Conservation (phyloP, 257 asterid genomes). For the Gentiana straminea region DNA sequence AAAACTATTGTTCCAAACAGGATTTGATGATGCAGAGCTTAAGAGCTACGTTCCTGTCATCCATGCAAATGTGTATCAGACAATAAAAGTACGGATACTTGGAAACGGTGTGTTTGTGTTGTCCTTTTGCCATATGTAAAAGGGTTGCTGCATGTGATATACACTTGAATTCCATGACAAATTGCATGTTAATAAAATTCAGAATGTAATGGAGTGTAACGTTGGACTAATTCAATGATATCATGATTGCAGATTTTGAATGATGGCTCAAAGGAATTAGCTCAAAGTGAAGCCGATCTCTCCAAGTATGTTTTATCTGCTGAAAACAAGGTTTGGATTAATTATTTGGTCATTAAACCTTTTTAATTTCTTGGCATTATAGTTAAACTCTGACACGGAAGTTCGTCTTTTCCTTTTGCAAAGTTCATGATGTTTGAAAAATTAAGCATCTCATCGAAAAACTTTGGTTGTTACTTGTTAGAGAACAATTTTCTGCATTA, state of each 20-base stretch:
- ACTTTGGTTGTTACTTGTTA: neutral
- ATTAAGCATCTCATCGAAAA: neutral
- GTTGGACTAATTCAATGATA: slow-evolving; percentile 1
- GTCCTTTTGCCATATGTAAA: slow-evolving; percentile 27
- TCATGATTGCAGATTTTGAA: slow-evolving; percentile 44
- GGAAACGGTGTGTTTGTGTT: slow-evolving; percentile 85
- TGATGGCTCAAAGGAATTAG: slow-evolving; percentile 87
- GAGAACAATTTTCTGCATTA: too few relatives aligned
- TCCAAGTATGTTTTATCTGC: slow-evolving; percentile 51
- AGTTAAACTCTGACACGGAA: too few relatives aligned
- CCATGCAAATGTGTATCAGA: slow-evolving; percentile 99
- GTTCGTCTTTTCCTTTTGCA: too few relatives aligned
- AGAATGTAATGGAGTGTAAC: neutral
- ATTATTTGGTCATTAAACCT: slow-evolving; percentile 5
- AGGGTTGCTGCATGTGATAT: slow-evolving; percentile 24
- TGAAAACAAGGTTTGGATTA: slow-evolving; percentile 63
- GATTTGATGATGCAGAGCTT: slow-evolving; percentile 91
- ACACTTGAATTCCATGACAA: slow-evolving; percentile 1
- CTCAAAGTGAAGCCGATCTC: slow-evolving; percentile 56
- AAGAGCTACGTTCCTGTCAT: slow-evolving; percentile 84
- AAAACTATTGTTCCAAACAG: slow-evolving; percentile 91
- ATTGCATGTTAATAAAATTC: neutral
- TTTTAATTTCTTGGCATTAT: too few relatives aligned
- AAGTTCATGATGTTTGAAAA: too few relatives aligned
- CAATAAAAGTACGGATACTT: slow-evolving; percentile 89